A percentile compares a stretch with the other conserved stretches of the same genome.
Evolutionary conservation across 208 protist species (phyloP).

Genomic region (Acanthamoeba lenticulata): DNA sequence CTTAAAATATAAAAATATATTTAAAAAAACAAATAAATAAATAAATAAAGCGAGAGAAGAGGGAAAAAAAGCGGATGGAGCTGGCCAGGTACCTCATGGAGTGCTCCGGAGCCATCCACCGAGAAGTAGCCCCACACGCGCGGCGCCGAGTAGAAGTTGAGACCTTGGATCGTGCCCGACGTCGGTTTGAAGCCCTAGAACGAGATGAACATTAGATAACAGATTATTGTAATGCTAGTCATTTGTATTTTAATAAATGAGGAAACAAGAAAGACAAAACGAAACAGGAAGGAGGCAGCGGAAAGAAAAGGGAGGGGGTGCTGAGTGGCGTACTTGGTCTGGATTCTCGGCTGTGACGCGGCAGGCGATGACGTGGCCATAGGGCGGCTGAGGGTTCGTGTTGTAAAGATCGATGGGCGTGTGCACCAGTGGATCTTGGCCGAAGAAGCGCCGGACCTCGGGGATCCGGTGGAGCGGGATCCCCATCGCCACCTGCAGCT

Average conservation of each 20-base stretch:
- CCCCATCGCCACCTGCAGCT: constrained; percentile 97
- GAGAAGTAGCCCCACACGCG: constrained; percentile 99
- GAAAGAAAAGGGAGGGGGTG: not conserved
- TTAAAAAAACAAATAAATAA: too few species aligned
- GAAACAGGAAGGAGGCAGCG: not conserved
- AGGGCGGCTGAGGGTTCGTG: not conserved
- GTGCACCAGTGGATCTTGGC: constrained; percentile 86
- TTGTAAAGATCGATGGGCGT: constrained; percentile 92
- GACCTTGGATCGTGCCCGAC: constrained; percentile 93
- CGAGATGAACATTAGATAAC: not conserved
- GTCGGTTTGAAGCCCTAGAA: constrained; percentile 93
- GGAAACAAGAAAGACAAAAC: not conserved
- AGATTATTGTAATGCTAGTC: too few species aligned
- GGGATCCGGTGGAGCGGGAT: constrained; percentile 95
- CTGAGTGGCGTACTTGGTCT: constrained; percentile 87
- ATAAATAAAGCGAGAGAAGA: too few species aligned
- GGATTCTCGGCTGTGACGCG: constrained; percentile 98
- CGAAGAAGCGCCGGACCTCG: constrained; percentile 95
- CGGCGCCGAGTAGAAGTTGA: constrained; percentile 95
- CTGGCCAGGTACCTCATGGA: constrained; percentile 91
- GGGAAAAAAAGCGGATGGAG: not conserved
- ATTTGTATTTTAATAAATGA: too few species aligned
- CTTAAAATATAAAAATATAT: too few species aligned
- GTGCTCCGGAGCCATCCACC: constrained; percentile 89
- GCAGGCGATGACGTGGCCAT: constrained; percentile 95